Conservation (phyloP, 1,284 basidiomycete species). For the Apiotrichum porosum region DNA sequence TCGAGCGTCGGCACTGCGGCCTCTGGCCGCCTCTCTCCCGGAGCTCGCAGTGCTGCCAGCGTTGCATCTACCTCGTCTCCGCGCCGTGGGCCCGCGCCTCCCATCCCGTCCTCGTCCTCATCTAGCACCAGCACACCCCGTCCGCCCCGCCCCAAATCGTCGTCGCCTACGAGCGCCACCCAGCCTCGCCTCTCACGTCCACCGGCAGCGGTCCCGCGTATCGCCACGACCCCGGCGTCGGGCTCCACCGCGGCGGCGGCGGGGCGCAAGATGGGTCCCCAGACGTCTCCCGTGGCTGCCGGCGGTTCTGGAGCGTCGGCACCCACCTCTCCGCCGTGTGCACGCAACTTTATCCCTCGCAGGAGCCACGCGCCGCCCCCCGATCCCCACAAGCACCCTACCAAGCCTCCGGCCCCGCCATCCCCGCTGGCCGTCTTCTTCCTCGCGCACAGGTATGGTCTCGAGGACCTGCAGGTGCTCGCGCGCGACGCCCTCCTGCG, state of each 20-base stretch:
- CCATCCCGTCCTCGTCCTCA: not conserved
- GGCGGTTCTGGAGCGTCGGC: not conserved
- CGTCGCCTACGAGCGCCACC: not conserved
- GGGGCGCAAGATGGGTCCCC: too few relatives aligned
- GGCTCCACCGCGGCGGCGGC: not conserved
- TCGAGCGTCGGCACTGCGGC: conserved; percentile 21
- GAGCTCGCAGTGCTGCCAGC: not conserved
- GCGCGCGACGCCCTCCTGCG: conserved; percentile 70
- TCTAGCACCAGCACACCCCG: not conserved
- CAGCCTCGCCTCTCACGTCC: not conserved
- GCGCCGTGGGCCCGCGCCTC: not conserved
- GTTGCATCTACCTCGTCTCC: not conserved
- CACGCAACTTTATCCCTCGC: conserved; percentile 15
- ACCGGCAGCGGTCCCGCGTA: not conserved
- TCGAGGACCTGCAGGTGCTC: conserved; percentile 61
- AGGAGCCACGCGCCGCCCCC: conserved; percentile 37
- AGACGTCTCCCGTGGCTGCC: too few relatives aligned
- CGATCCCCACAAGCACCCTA: conserved; percentile 73
- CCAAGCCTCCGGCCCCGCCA: conserved; percentile 51
- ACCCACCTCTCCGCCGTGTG: conserved; percentile 10
- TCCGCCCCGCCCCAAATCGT: conserved; percentile 1
- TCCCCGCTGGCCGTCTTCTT: conserved; percentile 69
- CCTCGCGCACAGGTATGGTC: conserved; percentile 70
- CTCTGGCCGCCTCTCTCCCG: conserved; percentile 3
- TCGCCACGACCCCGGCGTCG: not conserved